A percentile compares a stretch with the other conserved stretches of the same genome.
phyloP scores from a whole-genome alignment of 306 rosid genomes.

The Hippophae rhamnoides region DNA sequence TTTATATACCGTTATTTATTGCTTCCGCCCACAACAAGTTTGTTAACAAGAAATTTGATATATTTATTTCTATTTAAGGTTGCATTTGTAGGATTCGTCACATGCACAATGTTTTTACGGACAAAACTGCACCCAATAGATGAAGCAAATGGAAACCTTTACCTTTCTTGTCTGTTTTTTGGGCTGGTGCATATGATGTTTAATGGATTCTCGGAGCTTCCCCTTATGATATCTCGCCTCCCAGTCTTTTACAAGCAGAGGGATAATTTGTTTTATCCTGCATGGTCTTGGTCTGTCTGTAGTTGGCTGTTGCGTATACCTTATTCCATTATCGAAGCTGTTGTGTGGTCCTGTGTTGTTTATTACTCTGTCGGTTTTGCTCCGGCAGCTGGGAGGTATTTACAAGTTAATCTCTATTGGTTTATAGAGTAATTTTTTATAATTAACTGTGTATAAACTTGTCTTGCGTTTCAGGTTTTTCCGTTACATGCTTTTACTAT shows the following conservation, averaged over 20 bases:
- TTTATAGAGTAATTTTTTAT: neutral
- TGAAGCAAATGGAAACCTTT: conserved; percentile 54
- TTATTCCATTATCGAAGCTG: conserved; percentile 62
- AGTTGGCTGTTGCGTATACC: conserved; percentile 81
- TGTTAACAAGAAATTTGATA: too few species aligned
- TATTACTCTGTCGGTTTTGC: conserved; percentile 83
- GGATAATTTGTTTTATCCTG: conserved; percentile 73
- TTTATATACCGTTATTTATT: too few species aligned
- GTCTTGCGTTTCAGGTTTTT: conserved; percentile 62
- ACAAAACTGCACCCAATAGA: conserved; percentile 50
- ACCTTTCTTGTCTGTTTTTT: conserved; percentile 70
- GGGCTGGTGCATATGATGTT: conserved; percentile 91
- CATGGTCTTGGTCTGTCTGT: conserved; percentile 73
- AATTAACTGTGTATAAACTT: conserved; percentile 4
- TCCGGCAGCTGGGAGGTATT: conserved; percentile 62
- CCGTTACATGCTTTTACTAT: conserved; percentile 63
- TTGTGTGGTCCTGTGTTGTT: conserved; percentile 72
- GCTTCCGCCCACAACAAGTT: too few species aligned
- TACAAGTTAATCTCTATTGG: neutral
- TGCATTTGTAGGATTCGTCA: conserved; percentile 71
- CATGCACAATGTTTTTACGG: conserved; percentile 63
- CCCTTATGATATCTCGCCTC: conserved; percentile 72
- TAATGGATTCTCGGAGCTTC: conserved; percentile 74
- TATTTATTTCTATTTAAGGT: conserved; percentile 33
- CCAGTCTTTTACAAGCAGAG: conserved; percentile 88